Percentiles rank a stretch among this genome's conserved stretches.
phyloP scores from a whole-genome alignment of 441 rosid species.

The Arabidopsis hybrid region DNA sequence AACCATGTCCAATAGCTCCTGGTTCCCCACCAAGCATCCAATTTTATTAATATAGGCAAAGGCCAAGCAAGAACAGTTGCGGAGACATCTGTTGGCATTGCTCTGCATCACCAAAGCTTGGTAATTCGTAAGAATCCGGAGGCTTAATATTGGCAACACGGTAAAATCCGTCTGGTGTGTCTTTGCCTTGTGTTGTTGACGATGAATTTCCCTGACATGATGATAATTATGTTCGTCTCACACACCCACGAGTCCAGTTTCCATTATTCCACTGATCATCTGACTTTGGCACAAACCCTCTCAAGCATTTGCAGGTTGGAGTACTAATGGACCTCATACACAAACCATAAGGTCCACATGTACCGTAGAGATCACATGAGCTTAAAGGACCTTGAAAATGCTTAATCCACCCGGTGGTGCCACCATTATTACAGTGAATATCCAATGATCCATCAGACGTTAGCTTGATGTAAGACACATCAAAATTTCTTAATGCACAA shows the following conservation, averaged over 20 bases:
- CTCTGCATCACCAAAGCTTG: conserved; percentile 22
- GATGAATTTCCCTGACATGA: conserved; percentile 37
- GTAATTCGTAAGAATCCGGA: conserved; percentile 46
- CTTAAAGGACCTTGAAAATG: conserved; percentile 18
- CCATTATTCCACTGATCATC: conserved; percentile 46
- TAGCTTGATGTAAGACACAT: conserved; percentile 30
- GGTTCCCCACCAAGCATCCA: conserved; percentile 59
- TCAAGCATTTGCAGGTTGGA: conserved; percentile 55
- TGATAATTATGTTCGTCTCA: conserved; percentile 43
- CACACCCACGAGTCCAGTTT: conserved; percentile 61
- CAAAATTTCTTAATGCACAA: conserved; percentile 12
- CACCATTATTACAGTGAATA: conserved; percentile 23
- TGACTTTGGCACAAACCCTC: conserved; percentile 54
- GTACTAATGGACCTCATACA: conserved; percentile 36
- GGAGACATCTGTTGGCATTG: conserved; percentile 46
- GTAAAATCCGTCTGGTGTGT: conserved; percentile 44
- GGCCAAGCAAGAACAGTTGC: conserved; percentile 63
- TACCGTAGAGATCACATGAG: conserved; percentile 51
- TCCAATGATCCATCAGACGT: conserved; percentile 21
- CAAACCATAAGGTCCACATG: conserved; percentile 51
- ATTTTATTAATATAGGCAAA: conserved; percentile 51
- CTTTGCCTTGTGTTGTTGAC: conserved; percentile 28
- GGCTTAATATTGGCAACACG: conserved; percentile 43
- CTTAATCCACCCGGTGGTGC: conserved; percentile 2
- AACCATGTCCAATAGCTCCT: conserved; percentile 46